Percentiles rank a stretch among this genome's conserved stretches.
phyloP scores from a whole-genome alignment of 2,329 filamentous ascomycete genomes.

The Sclerotinia minor region DNA sequence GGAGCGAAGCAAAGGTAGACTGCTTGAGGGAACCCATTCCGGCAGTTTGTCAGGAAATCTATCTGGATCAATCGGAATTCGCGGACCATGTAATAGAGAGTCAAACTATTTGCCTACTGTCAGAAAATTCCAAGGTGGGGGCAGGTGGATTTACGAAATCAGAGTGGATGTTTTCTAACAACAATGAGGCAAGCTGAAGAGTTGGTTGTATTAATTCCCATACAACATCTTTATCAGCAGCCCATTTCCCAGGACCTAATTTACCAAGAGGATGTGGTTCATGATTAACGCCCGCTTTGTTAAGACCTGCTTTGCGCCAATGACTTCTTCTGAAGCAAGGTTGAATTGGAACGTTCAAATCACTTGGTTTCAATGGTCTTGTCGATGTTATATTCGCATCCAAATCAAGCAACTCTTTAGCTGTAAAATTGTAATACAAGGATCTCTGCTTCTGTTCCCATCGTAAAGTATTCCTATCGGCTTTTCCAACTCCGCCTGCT shows the following conservation, averaged over 20 bases:
- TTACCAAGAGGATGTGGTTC: background rate
- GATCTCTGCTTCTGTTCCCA: background rate
- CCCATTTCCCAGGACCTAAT: background rate
- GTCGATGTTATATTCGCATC: slow-evolving; percentile 13
- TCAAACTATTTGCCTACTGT: background rate
- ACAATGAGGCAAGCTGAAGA: slow-evolving; percentile 5
- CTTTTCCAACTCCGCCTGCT: background rate
- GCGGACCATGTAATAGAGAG: background rate
- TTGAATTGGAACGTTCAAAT: slow-evolving; percentile 3
- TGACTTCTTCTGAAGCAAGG: background rate
- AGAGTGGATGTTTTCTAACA: background rate
- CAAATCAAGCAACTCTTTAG: slow-evolving; percentile 15
- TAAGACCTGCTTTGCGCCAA: background rate
- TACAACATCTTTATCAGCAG: background rate
- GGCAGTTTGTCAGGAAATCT: background rate
- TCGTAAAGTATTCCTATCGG: background rate
- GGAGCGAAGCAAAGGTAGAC: background rate
- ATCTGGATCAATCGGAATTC: background rate
- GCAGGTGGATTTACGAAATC: background rate
- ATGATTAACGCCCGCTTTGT: background rate
- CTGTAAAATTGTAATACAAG: background rate
- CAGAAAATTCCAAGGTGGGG: background rate
- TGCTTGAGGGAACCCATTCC: background rate
- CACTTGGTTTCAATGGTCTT: background rate
- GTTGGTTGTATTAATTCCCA: slow-evolving; percentile 7